phyloP scores from a whole-genome alignment of 176 grass and related monocot genomes.

The Carex kokanica region DNA sequence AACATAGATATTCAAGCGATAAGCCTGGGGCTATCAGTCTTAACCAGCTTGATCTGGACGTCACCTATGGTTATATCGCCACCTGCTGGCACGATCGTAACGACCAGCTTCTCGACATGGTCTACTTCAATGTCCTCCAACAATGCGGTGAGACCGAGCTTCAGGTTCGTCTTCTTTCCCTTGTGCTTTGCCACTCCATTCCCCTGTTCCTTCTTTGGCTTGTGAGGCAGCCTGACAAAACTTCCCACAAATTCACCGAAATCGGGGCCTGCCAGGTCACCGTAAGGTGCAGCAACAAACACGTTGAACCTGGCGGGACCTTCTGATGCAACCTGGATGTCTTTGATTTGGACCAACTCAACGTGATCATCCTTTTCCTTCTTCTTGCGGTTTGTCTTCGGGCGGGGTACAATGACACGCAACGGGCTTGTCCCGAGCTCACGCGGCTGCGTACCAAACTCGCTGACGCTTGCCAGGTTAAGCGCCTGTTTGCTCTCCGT shows the following conservation, averaged over 20 bases:
- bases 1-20: not conserved
- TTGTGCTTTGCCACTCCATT: not conserved
- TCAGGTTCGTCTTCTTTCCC: conserved; percentile 31
- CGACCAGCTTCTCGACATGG: conserved; percentile 6
- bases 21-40: conserved; percentile 17
- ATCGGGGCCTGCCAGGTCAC: conserved; percentile 24
- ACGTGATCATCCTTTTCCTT: conserved; percentile 29
- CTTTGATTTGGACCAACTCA: conserved; percentile 32
- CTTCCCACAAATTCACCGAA: conserved; percentile 44
- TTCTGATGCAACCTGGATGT: conserved; percentile 1
- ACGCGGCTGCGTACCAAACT: conserved; percentile 16
- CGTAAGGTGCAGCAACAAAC: conserved; percentile 24
- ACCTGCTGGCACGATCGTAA: conserved; percentile 42
- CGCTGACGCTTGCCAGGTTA: not conserved
- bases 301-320: conserved; percentile 36
- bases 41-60: conserved; percentile 1
- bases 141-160: conserved; percentile 32
- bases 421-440: conserved; percentile 8
- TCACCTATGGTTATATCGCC: conserved; percentile 30
- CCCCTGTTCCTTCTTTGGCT: not conserved
- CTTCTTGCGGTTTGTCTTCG: conserved; percentile 34
- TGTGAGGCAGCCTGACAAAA: conserved; percentile 37
- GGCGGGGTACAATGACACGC: conserved; percentile 31
- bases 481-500: not conserved
- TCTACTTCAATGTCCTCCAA: conserved; percentile 40